These are phyloP conservation scores for Lentinula novae-zelandiae DNA, from an alignment of 1,284 basidiomycete genomes.

Conservation along the genomic window DNA sequence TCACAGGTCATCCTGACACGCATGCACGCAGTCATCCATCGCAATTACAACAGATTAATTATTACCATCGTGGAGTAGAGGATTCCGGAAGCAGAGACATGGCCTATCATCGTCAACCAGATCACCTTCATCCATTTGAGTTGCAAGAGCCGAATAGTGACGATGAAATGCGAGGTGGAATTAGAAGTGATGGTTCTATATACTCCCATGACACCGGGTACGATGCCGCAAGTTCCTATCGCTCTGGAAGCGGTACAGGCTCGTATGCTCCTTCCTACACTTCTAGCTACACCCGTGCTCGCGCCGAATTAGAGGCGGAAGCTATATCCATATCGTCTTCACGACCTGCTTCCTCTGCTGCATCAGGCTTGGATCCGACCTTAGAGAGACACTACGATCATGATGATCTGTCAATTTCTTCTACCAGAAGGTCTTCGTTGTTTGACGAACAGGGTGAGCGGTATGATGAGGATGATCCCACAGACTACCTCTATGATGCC, in stretches of 20 bases:
- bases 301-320: not conserved
- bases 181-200: not conserved
- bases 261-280: not conserved
- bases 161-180: not conserved
- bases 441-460: not conserved
- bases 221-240: not conserved
- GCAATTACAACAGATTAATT: constrained; percentile 3
- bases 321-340: constrained; percentile 5
- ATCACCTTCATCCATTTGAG: not conserved
- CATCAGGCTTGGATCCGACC: not conserved
- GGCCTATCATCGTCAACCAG: not conserved
- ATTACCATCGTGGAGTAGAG: not conserved
- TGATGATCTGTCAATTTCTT: not conserved
- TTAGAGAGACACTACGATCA: not conserved
- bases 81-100: not conserved
- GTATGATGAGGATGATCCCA: not conserved
- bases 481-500: not conserved
- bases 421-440: not conserved
- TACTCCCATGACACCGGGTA: constrained; percentile 2
- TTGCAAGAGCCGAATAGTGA: not conserved
- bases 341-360: not conserved
- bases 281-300: not conserved
- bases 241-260: not conserved
- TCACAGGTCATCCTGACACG: not conserved
- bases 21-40: constrained; percentile 5